Percentiles rank a stretch among this genome's conserved stretches.
Evolutionary conservation across 2,329 filamentous ascomycete genomes (phyloP).

Genomic region (Colletotrichum sp.): DNA sequence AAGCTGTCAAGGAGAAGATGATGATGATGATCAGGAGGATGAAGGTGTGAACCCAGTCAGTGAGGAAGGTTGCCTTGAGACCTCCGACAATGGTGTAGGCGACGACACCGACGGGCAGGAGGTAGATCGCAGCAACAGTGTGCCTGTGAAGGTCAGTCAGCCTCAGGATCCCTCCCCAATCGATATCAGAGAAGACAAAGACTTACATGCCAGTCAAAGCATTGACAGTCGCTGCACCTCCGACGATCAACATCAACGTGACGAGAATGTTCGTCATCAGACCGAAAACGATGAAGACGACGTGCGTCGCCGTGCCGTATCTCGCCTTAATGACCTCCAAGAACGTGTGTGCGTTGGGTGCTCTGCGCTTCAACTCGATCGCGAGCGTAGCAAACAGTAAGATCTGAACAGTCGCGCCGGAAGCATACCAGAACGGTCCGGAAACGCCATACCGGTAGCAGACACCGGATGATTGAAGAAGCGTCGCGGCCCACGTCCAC

Average conservation of each 20-base stretch:
- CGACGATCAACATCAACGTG: slow-evolving; percentile 82
- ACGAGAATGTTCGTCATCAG: slow-evolving; percentile 76
- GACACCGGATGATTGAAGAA: slow-evolving; percentile 74
- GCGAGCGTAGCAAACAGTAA: slow-evolving; percentile 83
- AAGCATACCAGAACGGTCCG: slow-evolving; percentile 57
- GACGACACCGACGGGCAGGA: slow-evolving; percentile 79
- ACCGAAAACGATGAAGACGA: slow-evolving; percentile 78
- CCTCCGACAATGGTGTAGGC: slow-evolving; percentile 73
- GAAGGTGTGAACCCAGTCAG: slow-evolving; percentile 80
- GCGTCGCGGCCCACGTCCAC: slow-evolving; percentile 83
- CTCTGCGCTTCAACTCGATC: slow-evolving; percentile 80
- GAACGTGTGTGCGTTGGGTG: slow-evolving; percentile 79
- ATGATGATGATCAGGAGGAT: slow-evolving; percentile 79
- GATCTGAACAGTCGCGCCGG: slow-evolving; percentile 77
- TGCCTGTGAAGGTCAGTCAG: not conserved
- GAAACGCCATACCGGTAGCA: slow-evolving; percentile 73
- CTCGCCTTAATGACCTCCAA: slow-evolving; percentile 78
- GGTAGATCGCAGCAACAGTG: slow-evolving; percentile 77
- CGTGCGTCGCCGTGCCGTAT: slow-evolving; percentile 70
- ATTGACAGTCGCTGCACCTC: slow-evolving; percentile 72
- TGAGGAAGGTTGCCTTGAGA: slow-evolving; percentile 80
- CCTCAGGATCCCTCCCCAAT: not conserved
- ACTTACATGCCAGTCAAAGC: slow-evolving; percentile 40
- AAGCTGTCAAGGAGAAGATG: slow-evolving; percentile 77
- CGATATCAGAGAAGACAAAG: fast-evolving